Base-by-base conservation (phyloP, 2,329 filamentous ascomycete species). In the Xylaria sp. region DNA sequence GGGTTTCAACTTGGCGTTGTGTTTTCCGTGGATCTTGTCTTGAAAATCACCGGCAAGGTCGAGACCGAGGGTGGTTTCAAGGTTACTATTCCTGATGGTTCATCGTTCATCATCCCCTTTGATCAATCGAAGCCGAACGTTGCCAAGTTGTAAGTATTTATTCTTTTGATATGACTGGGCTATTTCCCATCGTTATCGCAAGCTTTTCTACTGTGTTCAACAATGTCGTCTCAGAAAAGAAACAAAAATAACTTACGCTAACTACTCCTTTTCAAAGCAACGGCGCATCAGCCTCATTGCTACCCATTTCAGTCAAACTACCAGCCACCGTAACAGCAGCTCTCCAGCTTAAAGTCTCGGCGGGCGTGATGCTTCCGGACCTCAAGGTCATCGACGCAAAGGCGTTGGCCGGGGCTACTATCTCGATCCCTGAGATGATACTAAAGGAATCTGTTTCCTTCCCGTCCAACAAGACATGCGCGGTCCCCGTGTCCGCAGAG, bases 401-500 rank as follows among this genome's bases (percentile, higher is more conserved):
- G 5, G 75, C 75, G 0, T 59, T 77, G 3, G 75, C 75, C 4
- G 75, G 75, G 33, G 75, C 75, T 15, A 75, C 62, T 71, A 61
- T 78, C 68, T 69, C 73, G 52, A 73, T 78, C 49, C 76, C 76
- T 0, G 72, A 78, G 56, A 64, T 78, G 2, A 70, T 67, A 36
- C 63, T 60, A 58, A 73, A 41, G 5, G 68, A 59, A 23, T 41
- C 1, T 25, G 72, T 46, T 55, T 71, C 66, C 10, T 64, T 56
- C 54, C 70, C 64, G 23, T 64, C 48, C 28, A 31, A 56, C 13
- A 46, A 8, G 31, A 56, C 62, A 20, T 76, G 73, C 67, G 60
- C 36, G 6, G 25, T 76, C 18, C 71, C 73, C 12, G 73, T 71
- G 3, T 68, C 68, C 1, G 76, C 76, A 15, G 75, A 76, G 48